Conservation (phyloP, 2,329 filamentous ascomycete species). For the Immersiporthe knoxdaviesiana region DNA sequence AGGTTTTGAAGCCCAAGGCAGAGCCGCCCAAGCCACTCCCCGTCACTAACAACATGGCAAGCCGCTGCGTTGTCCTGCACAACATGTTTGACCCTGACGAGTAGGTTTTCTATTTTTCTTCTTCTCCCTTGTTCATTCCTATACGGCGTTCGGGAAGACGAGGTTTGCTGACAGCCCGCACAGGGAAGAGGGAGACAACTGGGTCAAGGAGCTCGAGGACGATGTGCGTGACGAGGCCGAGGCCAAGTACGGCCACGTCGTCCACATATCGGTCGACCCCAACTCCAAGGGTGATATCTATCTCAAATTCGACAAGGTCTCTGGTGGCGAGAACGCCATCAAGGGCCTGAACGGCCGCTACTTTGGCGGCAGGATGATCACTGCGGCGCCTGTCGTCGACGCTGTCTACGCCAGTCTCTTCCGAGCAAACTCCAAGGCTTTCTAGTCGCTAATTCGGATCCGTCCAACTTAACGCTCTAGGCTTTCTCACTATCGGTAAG, state of each 20-base stretch:
- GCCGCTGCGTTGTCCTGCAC: slow-evolving; percentile 88
- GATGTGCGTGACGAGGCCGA: slow-evolving; percentile 93
- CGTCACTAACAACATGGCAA: slow-evolving; percentile 88
- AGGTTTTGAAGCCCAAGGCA: slow-evolving; percentile 76
- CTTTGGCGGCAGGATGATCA: slow-evolving; percentile 92
- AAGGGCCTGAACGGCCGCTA: slow-evolving; percentile 96
- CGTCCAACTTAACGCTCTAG: slow-evolving; percentile 51
- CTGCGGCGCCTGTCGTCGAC: slow-evolving; percentile 93
- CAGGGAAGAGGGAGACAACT: slow-evolving; percentile 83
- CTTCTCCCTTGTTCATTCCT: too few species aligned
- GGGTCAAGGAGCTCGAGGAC: slow-evolving; percentile 92
- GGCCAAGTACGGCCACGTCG: slow-evolving; percentile 93
- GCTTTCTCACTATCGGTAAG: slow-evolving; percentile 40
- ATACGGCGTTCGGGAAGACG: too few species aligned
- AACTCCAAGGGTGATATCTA: slow-evolving; percentile 97
- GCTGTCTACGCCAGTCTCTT: slow-evolving; percentile 98
- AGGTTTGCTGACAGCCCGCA: slow-evolving; percentile 40
- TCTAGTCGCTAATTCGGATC: slow-evolving; percentile 66
- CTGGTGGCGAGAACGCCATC: slow-evolving; percentile 95
- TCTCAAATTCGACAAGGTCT: slow-evolving; percentile 95
- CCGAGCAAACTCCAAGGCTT: slow-evolving; percentile 75
- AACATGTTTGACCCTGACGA: slow-evolving; percentile 94
- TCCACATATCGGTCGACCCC: slow-evolving; percentile 93
- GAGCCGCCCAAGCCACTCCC: slow-evolving; percentile 73
- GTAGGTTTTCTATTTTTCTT: slow-evolving; percentile 63